These are phyloP conservation scores for Vanrija sp. DNA, from an alignment of 1,284 basidiomycete species.

Conservation along the genomic window DNA sequence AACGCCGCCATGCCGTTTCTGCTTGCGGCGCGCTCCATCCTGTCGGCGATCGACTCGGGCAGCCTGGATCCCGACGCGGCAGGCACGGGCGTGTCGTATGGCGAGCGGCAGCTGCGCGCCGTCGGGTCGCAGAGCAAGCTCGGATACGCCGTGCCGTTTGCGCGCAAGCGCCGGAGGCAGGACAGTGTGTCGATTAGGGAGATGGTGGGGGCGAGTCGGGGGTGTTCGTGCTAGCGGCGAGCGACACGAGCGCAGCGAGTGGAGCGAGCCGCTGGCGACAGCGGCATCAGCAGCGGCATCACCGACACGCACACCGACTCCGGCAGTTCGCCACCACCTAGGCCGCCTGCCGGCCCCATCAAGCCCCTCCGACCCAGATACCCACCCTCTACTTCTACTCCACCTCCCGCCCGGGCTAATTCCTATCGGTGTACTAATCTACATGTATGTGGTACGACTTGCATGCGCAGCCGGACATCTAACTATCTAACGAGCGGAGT, in stretches of 20 bases:
- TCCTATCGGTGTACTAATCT: too few relatives aligned
- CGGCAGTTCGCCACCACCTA: too few relatives aligned
- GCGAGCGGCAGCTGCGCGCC: conserved; percentile 81
- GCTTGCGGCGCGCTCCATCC: conserved; percentile 80
- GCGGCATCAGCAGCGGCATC: too few relatives aligned
- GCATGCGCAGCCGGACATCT: too few relatives aligned
- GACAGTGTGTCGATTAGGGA: conserved; percentile 19
- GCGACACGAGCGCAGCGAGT: not conserved
- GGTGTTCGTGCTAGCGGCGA: conserved; percentile 7
- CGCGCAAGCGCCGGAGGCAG: conserved; percentile 5
- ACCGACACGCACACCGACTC: too few relatives aligned
- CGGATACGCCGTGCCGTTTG: conserved; percentile 2
- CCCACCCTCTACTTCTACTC: too few relatives aligned
- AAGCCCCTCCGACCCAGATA: too few relatives aligned
- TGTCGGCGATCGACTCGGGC: conserved; percentile 90
- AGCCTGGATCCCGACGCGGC: conserved; percentile 86
- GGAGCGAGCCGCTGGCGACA: too few relatives aligned
- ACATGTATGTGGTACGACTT: too few relatives aligned
- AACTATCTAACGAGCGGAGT: too few relatives aligned
- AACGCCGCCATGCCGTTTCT: conserved; percentile 93
- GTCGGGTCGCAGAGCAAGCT: conserved; percentile 54
- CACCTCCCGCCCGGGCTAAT: too few relatives aligned
- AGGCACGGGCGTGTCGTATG: conserved; percentile 92
- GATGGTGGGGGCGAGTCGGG: conserved; percentile 9
- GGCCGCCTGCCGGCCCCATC: too few relatives aligned